Base-by-base conservation (phyloP, 1,139 yeast species). In the Hyphopichia khmerensis region DNA sequence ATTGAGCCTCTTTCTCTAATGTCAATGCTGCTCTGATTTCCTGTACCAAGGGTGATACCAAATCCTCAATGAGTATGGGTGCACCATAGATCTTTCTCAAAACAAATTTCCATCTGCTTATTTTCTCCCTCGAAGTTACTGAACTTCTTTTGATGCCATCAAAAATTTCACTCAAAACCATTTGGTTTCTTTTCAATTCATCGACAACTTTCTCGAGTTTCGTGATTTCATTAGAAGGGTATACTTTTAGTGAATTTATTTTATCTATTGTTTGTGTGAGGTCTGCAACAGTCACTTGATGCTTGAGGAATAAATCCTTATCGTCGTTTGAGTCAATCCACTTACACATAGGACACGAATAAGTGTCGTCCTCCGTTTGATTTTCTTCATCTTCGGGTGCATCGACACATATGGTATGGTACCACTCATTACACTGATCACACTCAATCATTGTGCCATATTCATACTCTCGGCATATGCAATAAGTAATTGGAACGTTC, bases 381-480 rank as follows among this genome's bases (percentile, higher is more conserved):
- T 55, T 54, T 4, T 54, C 53, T 49, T 67, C 51, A 52, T 53
- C 48, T 56, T 62, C 45, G 57, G 63, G 40, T 60, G 72, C 51
- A 65, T 75, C 75, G 34, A 88, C 69, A 62, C 96, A 89, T 30
- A 67, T 69, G 40, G 78, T 77, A 57, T 88, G 96, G 57, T 80
- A 88, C 95, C 95, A 86, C 56, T 87, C 95, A 40, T 79, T 75
- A 60, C 96, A 88, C 24, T 60, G 61, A 48, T 85, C 95, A 64
- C 96, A 89, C 51, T 83, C 88, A 39, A 87, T 78, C 95, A 88
- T 87, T 0, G 77, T 69, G 1, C 90, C 93, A 44, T 72, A 74
- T 53, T 87, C 95, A 18, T 69, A 66, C 43, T 75, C 78, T 35
- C 95, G 76, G 60, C 96, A 88, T 40, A 84, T 63, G 58, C 96